Conservation (phyloP, 192 early-diverging fungal genomes). For the Podila horticola region DNA sequence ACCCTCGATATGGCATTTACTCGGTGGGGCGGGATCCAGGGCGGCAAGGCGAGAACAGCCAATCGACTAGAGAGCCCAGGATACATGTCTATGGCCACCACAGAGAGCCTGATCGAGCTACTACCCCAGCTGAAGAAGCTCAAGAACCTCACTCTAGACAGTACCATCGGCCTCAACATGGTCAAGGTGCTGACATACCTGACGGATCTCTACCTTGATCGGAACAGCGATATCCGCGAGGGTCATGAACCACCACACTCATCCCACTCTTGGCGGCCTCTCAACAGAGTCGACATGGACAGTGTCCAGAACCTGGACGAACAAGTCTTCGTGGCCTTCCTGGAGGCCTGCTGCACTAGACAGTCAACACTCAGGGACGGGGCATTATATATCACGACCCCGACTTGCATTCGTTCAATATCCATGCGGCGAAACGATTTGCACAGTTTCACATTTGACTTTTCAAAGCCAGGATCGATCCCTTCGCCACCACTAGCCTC, state of each 20-base stretch:
- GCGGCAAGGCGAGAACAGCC: neutral
- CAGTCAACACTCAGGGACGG: neutral
- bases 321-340: neutral
- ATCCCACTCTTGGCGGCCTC: neutral
- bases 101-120: neutral
- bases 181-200: neutral
- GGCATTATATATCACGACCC: neutral
- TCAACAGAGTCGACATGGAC: neutral
- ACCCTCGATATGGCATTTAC: neutral
- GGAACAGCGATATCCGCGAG: neutral
- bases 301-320: neutral
- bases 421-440: neutral
- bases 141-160: neutral
- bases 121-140: neutral
- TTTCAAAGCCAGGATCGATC: neutral
- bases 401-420: neutral
- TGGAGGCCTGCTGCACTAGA: neutral
- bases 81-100: neutral
- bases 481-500: neutral
- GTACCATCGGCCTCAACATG: neutral
- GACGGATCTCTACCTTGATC: neutral
- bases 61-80: neutral
- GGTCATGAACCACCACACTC: too few relatives aligned
- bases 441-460: neutral
- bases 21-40: constrained; percentile 1